Evolutionary conservation across 1,284 basidiomycete genomes (phyloP), one percentile per base, ranked within the genome.

Genomic region (Mixia osmundae): DNA sequence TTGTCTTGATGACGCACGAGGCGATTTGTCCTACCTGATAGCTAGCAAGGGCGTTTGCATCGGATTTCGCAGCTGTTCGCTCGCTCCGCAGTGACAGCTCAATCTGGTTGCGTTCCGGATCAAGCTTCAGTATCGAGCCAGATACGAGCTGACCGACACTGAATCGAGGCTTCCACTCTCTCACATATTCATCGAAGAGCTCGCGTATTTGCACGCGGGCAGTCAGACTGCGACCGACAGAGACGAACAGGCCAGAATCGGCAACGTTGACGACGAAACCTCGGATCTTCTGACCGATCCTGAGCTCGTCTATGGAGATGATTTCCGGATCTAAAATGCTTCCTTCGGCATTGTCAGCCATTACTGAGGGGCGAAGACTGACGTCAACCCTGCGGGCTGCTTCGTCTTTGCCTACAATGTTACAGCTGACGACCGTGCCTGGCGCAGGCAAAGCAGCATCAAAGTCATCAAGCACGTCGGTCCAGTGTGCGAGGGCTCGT

Each of bases 161-260:
- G 56, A 95, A 95, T 4, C 65, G 67, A 24, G 65, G 59, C 58
- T 87, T 76, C 87, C 89, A 97, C 36, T 95, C 87, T 57, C 94
- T 89, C 46, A 91, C 69, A 55, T 69, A 91, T 77, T 87, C 47
- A 32, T 52, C 48, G 12, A 42, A 47, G 20, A 48, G 41, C 38
- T 52, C 49, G 34, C 45, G 27, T 29, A 95, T 95, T 58, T 89
- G 83, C 18, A 95, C 74, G 16, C 89, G 71, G 36, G 77, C 87
- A 50, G 83, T 79, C 23, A 91, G 61, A 33, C 67, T 67, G 33
- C 75, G 68, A 12, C 80, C 82, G 16, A 97, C 57, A 26, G 70
- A 69, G 3, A 97, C 79, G 50, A 91, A 95, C n/a, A 97, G 54
- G 11, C 89, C 89, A 49, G 76, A 71, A 34, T 82, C 74, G 15